phyloP scores from a whole-genome alignment of 148 eudicot species.

The Chenopodium album region DNA sequence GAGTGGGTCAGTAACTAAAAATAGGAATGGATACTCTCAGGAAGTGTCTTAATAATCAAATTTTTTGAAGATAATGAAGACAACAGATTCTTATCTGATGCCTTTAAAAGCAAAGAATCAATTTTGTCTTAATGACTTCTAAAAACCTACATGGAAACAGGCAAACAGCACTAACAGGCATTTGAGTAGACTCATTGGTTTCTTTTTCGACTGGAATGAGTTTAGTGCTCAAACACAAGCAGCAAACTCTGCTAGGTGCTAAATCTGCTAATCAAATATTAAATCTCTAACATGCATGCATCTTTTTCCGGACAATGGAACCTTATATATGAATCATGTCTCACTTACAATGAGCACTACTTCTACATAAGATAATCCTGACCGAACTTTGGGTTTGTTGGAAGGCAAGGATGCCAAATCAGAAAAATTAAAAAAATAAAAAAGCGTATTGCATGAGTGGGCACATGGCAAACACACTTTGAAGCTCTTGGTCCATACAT shows the following conservation, averaged over 20 bases:
- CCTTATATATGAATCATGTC: conserved; percentile 7
- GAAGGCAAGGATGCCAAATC: not conserved
- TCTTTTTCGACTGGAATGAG: conserved; percentile 16
- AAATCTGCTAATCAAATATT: conserved; percentile 5
- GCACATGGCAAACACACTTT: not conserved
- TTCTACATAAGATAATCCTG: not conserved
- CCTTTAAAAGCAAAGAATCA: conserved; percentile 25
- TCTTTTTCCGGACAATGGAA: not conserved
- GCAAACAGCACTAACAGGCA: conserved; percentile 5
- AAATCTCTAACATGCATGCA: conserved; percentile 3
- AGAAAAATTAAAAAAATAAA: not conserved
- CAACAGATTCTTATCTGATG: conserved; percentile 22
- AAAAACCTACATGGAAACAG: conserved; percentile 9
- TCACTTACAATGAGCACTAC: not conserved
- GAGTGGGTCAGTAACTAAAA: conserved; percentile 18
- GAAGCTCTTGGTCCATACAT: not conserved
- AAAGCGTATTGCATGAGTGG: not conserved
- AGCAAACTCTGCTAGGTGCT: conserved; percentile 1
- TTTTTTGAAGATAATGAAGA: conserved; percentile 8
- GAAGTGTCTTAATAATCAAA: conserved; percentile 15
- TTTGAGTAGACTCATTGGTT: conserved; percentile 17
- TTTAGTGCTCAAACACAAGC: conserved; percentile 10
- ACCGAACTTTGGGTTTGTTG: not conserved
- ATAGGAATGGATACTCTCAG: conserved; percentile 13
- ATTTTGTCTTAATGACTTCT: conserved; percentile 19